Percentiles rank a stretch among this genome's conserved stretches.
phyloP scores from a whole-genome alignment of 371 early-diverging fungal species.

The Gilbertella persicaria region DNA sequence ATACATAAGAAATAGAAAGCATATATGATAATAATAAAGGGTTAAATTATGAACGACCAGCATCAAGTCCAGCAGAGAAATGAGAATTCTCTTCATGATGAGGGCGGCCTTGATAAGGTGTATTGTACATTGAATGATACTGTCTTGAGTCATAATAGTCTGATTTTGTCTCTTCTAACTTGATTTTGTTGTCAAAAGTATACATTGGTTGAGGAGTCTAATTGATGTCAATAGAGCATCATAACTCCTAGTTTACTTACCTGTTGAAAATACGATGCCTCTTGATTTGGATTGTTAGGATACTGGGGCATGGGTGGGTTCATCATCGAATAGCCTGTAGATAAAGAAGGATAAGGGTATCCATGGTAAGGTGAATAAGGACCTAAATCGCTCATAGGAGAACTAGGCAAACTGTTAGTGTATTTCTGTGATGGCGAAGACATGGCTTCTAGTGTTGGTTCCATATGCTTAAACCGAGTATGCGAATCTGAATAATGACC shows the following conservation, averaged over 20 bases:
- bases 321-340: constrained; percentile 7
- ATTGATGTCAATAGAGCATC: neutral
- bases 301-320: constrained; percentile 1
- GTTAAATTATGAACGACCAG: constrained; percentile 14
- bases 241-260: neutral
- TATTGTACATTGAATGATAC: constrained; percentile 8
- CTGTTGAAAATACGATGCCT: constrained; percentile 13
- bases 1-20: no score
- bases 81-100: constrained; percentile 2
- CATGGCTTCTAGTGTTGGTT: constrained; percentile 17
- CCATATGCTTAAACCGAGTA: constrained; percentile 36
- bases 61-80: constrained; percentile 17
- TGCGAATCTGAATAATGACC: constrained; percentile 76
- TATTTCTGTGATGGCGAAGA: constrained; percentile 24
- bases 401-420: constrained; percentile 29
- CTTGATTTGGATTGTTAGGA: neutral
- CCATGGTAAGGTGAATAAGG: constrained; percentile 29
- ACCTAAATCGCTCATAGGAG: constrained; percentile 33
- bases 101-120: constrained; percentile 5
- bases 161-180: neutral
- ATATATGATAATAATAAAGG: neutral
- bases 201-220: neutral
- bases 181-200: neutral
- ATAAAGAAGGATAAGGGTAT: constrained; percentile 20
- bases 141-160: no score